Base-by-base conservation (phyloP, 2,329 filamentous ascomycete genomes). In the Fragosphaeria purpurea region DNA sequence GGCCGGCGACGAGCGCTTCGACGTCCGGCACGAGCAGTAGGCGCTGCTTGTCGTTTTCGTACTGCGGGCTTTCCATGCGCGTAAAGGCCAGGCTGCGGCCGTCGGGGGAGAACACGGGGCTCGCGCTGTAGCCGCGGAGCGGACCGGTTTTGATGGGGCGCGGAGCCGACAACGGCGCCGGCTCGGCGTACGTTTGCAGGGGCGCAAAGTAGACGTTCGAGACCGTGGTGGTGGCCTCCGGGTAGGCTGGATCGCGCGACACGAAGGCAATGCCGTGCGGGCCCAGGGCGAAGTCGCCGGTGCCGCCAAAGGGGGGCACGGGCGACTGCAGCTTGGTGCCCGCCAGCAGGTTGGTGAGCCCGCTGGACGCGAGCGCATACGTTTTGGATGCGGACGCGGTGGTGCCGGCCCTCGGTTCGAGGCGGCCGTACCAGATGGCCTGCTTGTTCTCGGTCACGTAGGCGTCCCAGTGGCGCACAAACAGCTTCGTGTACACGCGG, bases 401-500 rank as follows among this genome's bases (percentile, higher is more conserved):
- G 9, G 3, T 7, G 10, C 38, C 62, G 66, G 8, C 33, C 33
- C 10, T 32, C 61, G 69, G 70, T 56, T 65, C 69, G 45, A 93
- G 63, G 5, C 76, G 75, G 35, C 82, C 82, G 34, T 87, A 86
- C 74, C 84, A 93, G 33, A 95, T 74, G 3, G 84, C 77, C 59
- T 82, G 84, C 54, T 76, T 80, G 59, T 86, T 82, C 44, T 82
- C 76, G 1, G 77, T 80, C 32, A 82, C 71, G 67, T 84, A 94
- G n/a, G 75, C 66, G 62, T 94, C 87, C 88, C 88, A 94, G 61
- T 94, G 86, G 11, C 88, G 79, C 33, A 87, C 85, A 60, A 87
- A 93, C 32, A 90, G 77, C 45, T 77, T 79, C 22, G 79, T 80
- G 65, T 93, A 93, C 30, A 88, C 75, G 59, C 78, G 82, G 33